These are phyloP conservation scores for Kitagawia praeruptora DNA, from an alignment of 129 eudicot species.

Conservation along the genomic window DNA sequence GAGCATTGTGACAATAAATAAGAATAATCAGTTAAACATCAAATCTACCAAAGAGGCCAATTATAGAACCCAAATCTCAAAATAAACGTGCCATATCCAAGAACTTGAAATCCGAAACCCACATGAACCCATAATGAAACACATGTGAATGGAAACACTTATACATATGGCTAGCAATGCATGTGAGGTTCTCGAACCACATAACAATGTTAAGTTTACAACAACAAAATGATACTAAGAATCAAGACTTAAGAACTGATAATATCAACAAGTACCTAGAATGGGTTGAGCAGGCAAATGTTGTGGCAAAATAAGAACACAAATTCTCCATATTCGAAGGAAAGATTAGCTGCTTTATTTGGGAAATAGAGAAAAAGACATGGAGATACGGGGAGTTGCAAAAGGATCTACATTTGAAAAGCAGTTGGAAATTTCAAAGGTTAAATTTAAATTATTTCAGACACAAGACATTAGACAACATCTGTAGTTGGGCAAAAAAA, in stretches of 20 bases:
- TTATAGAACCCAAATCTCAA: constrained; percentile 9
- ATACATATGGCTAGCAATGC: constrained; percentile 1
- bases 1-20: neutral
- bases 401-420: constrained; percentile 40
- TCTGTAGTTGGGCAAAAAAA: neutral
- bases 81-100: neutral
- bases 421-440: constrained; percentile 14
- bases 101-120: constrained; percentile 15
- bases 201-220: constrained; percentile 11
- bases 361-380: constrained; percentile 18
- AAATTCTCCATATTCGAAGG: constrained; percentile 18
- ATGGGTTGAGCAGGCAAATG: constrained; percentile 34
- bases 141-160: constrained; percentile 12
- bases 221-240: neutral
- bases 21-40: neutral
- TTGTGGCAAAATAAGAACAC: constrained; percentile 34
- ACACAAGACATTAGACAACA: neutral
- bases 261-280: neutral
- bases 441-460: neutral
- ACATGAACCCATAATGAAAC: neutral
- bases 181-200: neutral
- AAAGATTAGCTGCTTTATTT: constrained; percentile 14
- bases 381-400: constrained; percentile 46
- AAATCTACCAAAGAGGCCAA: constrained; percentile 10
- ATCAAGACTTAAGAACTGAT: constrained; percentile 6